Evolutionary conservation across 2,329 filamentous ascomycete genomes (phyloP), one percentile per base, ranked within the genome.

Genomic region (Zopfia rhizophila): DNA sequence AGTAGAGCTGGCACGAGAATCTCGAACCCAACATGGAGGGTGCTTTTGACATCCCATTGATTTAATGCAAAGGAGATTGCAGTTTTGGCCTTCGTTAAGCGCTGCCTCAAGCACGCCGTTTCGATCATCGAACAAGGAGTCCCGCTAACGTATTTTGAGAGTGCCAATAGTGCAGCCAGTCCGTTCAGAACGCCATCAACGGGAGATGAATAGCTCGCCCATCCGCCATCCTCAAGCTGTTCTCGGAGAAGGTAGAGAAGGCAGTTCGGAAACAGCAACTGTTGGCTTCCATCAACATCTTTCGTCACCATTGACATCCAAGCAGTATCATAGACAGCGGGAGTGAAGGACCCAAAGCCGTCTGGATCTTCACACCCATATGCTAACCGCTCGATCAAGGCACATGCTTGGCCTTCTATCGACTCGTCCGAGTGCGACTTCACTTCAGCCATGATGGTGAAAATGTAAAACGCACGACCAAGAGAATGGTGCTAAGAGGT

Each of bases 251-350:
- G 29, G 32, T 60, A 69, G 3, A 58, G 27, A 44, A 72, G 68
- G 31, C 57, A 62, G 23, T 67, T 55, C 4, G 68, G 68, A 37
- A 72, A 71, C 1, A 67, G 55, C 62, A 61, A 32, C 17, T 25
- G 17, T 12, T 29, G 27, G 3, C 10, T 11, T 11, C 17, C 22
- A 65, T 54, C 49, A 13, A 21, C 17, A 10, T 19, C 13, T 24
- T 42, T 51, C 16, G 14, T 12, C 4, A 51, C 33, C 36, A 45
- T 46, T 6, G 78, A n/a, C n/a, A n/a, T n/a, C n/a, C n/a, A n/a
- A n/a, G n/a, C n/a, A n/a, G n/a, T 31, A 31, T 16, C 29, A 7
- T 31, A 14, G 17, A 7, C 7, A 27, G 24, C 24, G 24, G n/a
- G n/a, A n/a, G n/a, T n/a, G n/a, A n/a, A n/a, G n/a, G n/a, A n/a